These are phyloP conservation scores for Mercurialis annua DNA, from an alignment of 345 rosid genomes.

Conservation along the genomic window DNA sequence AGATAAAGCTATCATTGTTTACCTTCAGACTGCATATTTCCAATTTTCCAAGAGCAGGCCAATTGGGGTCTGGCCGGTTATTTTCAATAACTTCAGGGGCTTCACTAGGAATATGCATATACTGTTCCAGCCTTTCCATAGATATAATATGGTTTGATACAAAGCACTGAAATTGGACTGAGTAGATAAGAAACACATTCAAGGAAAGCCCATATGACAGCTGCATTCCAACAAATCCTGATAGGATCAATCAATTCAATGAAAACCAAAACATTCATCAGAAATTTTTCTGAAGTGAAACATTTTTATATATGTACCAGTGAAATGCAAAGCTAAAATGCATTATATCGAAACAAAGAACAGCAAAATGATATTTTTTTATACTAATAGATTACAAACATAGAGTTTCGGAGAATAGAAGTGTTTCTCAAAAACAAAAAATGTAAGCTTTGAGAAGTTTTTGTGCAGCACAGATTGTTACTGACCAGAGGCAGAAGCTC, in stretches of 20 bases:
- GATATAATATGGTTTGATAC: constrained; percentile 18
- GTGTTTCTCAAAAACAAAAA: no score
- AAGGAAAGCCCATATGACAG: constrained; percentile 12
- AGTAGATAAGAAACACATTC: constrained; percentile 1
- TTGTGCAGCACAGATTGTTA: no score
- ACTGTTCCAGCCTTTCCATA: constrained; percentile 25
- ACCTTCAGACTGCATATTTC: constrained; percentile 25
- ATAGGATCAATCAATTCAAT: constrained; percentile 8
- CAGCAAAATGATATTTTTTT: no score
- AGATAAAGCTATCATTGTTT: neutral
- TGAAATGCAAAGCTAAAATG: no score
- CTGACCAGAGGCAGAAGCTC: constrained; percentile 22
- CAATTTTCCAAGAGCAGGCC: constrained; percentile 24
- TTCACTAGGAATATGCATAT: constrained; percentile 25
- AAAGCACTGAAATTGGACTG: constrained; percentile 20
- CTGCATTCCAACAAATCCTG: constrained; percentile 25
- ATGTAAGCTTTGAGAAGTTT: no score
- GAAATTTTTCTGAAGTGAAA: neutral
- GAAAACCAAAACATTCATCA: neutral
- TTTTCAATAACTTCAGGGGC: constrained; percentile 23
- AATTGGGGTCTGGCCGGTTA: constrained; percentile 9
- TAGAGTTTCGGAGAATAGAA: no score
- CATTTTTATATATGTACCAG: no score
- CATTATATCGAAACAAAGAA: no score
- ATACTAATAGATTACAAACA: no score